phyloP scores from a whole-genome alignment of 306 rosid genomes.

The Carpinus fangiana region DNA sequence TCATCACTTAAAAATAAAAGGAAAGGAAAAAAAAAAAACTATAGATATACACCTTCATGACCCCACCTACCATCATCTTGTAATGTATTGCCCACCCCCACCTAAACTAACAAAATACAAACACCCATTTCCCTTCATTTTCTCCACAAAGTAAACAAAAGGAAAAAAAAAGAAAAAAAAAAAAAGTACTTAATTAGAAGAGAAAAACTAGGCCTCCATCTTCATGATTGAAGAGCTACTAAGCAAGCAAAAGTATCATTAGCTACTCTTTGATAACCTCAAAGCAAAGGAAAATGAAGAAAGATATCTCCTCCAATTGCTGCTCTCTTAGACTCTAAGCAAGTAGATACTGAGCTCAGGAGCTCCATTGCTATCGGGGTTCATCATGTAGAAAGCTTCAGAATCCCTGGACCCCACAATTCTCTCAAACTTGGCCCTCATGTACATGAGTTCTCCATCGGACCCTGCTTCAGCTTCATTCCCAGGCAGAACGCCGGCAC shows the following conservation, averaged over 20 bases:
- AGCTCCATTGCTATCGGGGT: conserved; percentile 96
- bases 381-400: conserved; percentile 99
- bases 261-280: conserved; percentile 37
- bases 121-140: conserved; percentile 45
- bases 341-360: conserved; percentile 95
- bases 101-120: conserved; percentile 47
- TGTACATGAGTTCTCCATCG: conserved; percentile 79
- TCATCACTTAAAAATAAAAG: conserved; percentile 51
- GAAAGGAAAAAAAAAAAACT: conserved; percentile 38
- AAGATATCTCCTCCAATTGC: conserved; percentile 23
- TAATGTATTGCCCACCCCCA: conserved; percentile 62
- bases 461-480: conserved; percentile 41
- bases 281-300: conserved; percentile 27
- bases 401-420: conserved; percentile 97
- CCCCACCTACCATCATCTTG: conserved; percentile 60
- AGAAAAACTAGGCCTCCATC: conserved; percentile 42
- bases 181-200: conserved; percentile 27
- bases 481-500: conserved; percentile 90
- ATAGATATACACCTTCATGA: conserved; percentile 76
- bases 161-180: background rate
- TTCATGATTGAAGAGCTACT: conserved; percentile 39
- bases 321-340: conserved; percentile 73
- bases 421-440: conserved; percentile 99
- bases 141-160: conserved; percentile 25
- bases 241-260: conserved; percentile 30